A percentile compares a stretch with the other conserved stretches of the same genome.
Conservation (phyloP, 305 asterid genomes). For the Fraxinus angustifolia region DNA sequence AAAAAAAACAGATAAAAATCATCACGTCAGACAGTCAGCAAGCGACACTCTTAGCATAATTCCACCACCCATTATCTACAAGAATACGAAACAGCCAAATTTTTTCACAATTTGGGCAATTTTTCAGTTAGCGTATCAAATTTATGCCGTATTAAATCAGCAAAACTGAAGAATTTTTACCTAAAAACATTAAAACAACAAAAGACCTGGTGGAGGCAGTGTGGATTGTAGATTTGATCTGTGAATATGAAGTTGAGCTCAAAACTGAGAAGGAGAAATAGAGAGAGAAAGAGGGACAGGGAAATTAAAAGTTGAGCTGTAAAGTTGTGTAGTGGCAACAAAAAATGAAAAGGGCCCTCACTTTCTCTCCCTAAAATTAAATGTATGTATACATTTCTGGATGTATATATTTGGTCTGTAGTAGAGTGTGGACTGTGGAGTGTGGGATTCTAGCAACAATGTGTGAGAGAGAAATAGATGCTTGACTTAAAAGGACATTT, state of each 20-base stretch:
- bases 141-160: neutral
- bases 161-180: neutral
- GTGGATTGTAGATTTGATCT: slow-evolving; percentile 29
- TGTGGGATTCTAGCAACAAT: slow-evolving; percentile 11
- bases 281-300: neutral
- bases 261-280: neutral
- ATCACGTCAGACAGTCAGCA: slow-evolving; percentile 12
- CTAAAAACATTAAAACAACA: neutral
- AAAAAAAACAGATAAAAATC: slow-evolving; percentile 17
- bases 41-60: slow-evolving; percentile 2
- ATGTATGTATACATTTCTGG: slow-evolving; percentile 5
- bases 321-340: slow-evolving; percentile 24
- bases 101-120: neutral
- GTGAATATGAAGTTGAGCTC: slow-evolving; percentile 23
- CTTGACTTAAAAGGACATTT: neutral
- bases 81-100: neutral
- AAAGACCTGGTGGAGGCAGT: slow-evolving; percentile 24
- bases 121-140: neutral
- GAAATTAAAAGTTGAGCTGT: slow-evolving; percentile 22
- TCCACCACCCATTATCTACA: slow-evolving; percentile 18
- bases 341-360: neutral
- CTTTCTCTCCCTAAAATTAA: slow-evolving; percentile 32
- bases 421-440: neutral
- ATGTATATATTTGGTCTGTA: neutral
- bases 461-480: slow-evolving; percentile 13